These are phyloP conservation scores for Mucor irregularis DNA, from an alignment of 371 early-diverging fungal genomes.

Conservation along the genomic window DNA sequence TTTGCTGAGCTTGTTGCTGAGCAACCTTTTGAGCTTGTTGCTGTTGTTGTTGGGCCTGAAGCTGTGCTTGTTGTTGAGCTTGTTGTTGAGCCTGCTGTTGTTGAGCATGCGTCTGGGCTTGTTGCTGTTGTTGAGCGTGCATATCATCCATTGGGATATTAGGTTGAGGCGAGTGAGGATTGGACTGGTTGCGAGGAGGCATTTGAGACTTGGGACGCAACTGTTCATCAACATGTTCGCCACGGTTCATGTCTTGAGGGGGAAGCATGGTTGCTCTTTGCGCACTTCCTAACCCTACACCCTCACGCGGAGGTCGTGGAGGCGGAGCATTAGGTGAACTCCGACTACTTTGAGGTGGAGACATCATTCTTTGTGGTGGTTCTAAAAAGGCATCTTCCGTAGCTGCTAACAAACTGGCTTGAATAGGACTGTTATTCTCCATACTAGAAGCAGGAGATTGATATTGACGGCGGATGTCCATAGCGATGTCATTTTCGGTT, in stretches of 20 bases:
- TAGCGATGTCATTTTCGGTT: constrained; percentile 27
- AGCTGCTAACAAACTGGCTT: not conserved
- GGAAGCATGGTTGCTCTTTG: constrained; percentile 31
- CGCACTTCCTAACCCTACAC: constrained; percentile 35
- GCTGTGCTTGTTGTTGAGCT: not conserved
- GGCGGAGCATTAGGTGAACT: constrained; percentile 29
- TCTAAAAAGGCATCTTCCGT: not conserved
- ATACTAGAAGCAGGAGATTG: constrained; percentile 18
- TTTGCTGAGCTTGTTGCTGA: not conserved
- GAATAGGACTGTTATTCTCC: constrained; percentile 18
- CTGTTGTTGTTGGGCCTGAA: not conserved
- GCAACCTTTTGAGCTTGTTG: constrained; percentile 4
- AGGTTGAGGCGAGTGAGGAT: not conserved
- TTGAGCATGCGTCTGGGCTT: not conserved
- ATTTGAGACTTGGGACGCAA: constrained; percentile 21
- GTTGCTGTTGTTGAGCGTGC: not conserved
- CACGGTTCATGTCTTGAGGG: not conserved
- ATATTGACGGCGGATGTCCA: constrained; percentile 25
- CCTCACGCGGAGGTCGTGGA: constrained; percentile 53
- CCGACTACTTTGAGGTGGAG: not conserved
- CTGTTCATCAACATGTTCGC: not conserved
- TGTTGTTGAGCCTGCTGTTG: not conserved
- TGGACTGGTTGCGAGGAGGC: constrained; percentile 9
- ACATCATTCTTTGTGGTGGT: constrained; percentile 2
- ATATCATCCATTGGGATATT: not conserved